A percentile compares a stretch with the other conserved stretches of the same genome.
phyloP scores from a whole-genome alignment of 495 filamentous ascomycete genomes.

The Aspergillus leporis region DNA sequence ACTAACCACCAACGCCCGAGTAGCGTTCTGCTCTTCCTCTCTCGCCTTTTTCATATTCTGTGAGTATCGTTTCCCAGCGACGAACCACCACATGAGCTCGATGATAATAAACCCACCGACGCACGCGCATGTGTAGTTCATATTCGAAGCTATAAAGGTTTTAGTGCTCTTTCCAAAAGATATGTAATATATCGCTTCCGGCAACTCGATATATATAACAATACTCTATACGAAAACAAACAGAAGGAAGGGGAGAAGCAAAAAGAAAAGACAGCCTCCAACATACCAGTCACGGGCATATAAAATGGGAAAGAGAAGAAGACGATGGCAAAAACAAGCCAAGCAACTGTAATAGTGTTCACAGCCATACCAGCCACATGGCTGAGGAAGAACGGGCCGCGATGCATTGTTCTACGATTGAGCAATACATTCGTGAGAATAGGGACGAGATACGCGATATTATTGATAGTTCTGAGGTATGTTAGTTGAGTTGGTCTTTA shows the following conservation, averaged over 20 bases:
- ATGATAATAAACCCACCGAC: constrained; percentile 56
- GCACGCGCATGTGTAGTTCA: constrained; percentile 72
- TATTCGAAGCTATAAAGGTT: constrained; percentile 44
- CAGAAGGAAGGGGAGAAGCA: not conserved
- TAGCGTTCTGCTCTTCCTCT: constrained; percentile 21
- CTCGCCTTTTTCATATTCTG: constrained; percentile 27
- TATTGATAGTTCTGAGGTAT: constrained; percentile 34
- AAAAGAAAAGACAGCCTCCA: not conserved
- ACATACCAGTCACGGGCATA: constrained; percentile 47
- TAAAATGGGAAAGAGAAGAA: constrained; percentile 74
- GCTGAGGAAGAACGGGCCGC: constrained; percentile 33
- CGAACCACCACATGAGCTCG: constrained; percentile 41
- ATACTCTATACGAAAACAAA: not conserved
- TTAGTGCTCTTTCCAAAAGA: not conserved
- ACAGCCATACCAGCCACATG: constrained; percentile 32
- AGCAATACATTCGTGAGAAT: constrained; percentile 39
- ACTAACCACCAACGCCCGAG: constrained; percentile 5
- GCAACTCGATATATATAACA: not conserved
- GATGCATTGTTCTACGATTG: constrained; percentile 34
- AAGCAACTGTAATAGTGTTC: constrained; percentile 35
- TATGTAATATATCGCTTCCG: not conserved
- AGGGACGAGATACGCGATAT: constrained; percentile 35
- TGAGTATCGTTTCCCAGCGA: constrained; percentile 37
- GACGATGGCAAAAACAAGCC: constrained; percentile 49
- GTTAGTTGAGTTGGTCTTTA: constrained; percentile 7